Base-by-base conservation (phyloP, 2,329 filamentous ascomycete species). In the Chrysoporthe puriensis region DNA sequence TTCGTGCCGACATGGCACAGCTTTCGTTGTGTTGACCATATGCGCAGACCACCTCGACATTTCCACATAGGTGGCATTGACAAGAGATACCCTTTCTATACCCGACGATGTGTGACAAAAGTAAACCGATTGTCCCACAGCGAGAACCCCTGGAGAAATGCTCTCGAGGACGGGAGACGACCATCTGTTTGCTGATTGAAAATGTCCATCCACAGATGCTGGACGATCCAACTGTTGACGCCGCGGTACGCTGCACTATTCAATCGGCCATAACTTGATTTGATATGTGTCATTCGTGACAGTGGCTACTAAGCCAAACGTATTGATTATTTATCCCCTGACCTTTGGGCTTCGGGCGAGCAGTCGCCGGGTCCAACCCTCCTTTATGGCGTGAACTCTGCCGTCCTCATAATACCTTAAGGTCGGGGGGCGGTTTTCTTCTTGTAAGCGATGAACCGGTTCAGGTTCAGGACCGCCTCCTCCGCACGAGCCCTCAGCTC, bases 401-500 rank as follows among this genome's bases (percentile, higher is more conserved):
- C 36, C 36, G 2, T n/a, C 50, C n/a, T 11, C n/a, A n/a, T 11
- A 26, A 13, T 34, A 48, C 21, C 43, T 46, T 16, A 61, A 18
- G 59, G 13, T 46, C 59, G 40, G 18, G 82, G 82, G 71, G 78
- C 78, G 69, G 88, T 80, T 77, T 88, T 88, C 77, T 83, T 84
- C 80, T 91, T 91, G 74, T 91, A 91, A 67, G 83, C 78, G 71
- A 91, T 79, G 74, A 91, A 91, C 64, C 88, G 82, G 42, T 74
- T 78, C 70, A 91, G 76, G 73, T 91, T 91, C 73, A 89, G 71
- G 2, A 85, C 77, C 0, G 80, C 86, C 77, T 91, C 88, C 70
- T 91, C 88, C 0, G 86, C 85, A 64, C 88, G 82, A 8, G 77
- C 77, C 63, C 89, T 82, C 73, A 91, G 74, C 78, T 91, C 89